Evolutionary conservation across 306 rosid genomes (phyloP).

Genomic region (Morella rubra): DNA sequence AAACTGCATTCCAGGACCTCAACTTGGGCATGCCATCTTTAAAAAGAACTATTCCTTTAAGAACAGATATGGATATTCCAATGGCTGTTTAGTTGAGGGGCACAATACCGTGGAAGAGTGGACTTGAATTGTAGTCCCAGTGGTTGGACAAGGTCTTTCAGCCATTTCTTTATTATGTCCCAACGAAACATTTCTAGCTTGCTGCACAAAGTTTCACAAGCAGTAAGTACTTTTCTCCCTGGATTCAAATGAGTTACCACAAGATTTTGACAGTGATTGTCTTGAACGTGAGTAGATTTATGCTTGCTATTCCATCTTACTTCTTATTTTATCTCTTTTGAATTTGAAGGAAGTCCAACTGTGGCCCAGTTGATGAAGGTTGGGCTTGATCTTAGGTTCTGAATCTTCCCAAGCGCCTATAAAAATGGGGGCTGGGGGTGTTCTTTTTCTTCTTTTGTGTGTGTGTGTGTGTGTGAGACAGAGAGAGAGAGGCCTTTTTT

Average conservation of each 20-base stretch:
- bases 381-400: neutral
- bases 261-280: conserved; percentile 9
- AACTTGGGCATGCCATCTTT: conserved; percentile 21
- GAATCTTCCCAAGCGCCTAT: neutral
- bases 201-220: conserved; percentile 22
- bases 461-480: too few relatives aligned
- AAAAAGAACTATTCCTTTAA: conserved; percentile 24
- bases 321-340: neutral
- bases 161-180: neutral
- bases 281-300: neutral
- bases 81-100: conserved; percentile 41
- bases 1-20: conserved; percentile 39
- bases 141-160: conserved; percentile 12
- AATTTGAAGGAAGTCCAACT: neutral
- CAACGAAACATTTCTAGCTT: conserved; percentile 12
- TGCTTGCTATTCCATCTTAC: neutral
- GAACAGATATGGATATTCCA: conserved; percentile 42
- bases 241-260: conserved; percentile 8
- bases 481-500: too few relatives aligned
- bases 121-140: conserved; percentile 6
- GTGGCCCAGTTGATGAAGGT: neutral
- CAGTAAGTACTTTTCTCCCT: conserved; percentile 18
- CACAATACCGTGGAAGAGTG: neutral
- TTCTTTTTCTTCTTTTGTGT: too few relatives aligned
- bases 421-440: too few relatives aligned